phyloP scores from a whole-genome alignment of 192 early-diverging fungal genomes.

The Coemansia umbellata region DNA sequence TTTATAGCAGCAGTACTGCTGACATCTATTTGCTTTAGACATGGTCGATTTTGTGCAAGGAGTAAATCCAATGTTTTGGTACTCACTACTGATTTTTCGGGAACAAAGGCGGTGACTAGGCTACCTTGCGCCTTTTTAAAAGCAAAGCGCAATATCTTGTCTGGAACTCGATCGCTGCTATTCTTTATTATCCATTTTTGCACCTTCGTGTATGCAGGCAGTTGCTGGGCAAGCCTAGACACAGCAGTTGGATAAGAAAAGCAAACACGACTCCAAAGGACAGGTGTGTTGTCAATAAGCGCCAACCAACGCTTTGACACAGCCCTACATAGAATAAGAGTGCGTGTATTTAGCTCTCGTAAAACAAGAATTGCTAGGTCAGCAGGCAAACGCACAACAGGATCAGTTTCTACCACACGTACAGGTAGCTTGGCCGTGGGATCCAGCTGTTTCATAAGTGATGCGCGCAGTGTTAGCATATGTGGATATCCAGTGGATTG shows the following conservation, averaged over 20 bases:
- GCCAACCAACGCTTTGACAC: conserved; percentile 27
- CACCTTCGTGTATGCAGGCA: conserved; percentile 32
- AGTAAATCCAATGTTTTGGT: conserved; percentile 9
- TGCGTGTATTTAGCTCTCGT: conserved; percentile 13
- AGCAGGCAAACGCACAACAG: conserved; percentile 10
- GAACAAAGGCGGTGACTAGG: conserved; percentile 8
- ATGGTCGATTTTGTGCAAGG: conserved; percentile 17
- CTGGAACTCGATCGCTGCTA: conserved; percentile 7
- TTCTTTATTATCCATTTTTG: background rate
- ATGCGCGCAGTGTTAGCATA: conserved; percentile 16
- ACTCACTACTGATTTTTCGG: conserved; percentile 1
- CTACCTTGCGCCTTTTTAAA: conserved; percentile 16
- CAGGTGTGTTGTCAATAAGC: conserved; percentile 24
- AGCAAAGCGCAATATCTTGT: conserved; percentile 8
- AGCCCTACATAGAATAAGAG: conserved; percentile 17
- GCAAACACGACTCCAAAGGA: conserved; percentile 21
- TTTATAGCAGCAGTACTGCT: background rate
- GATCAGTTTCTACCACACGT: conserved; percentile 8
- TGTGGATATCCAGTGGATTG: conserved; percentile 4
- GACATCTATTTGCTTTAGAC: conserved; percentile 7
- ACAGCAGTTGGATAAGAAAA: background rate
- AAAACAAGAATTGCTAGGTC: conserved; percentile 20
- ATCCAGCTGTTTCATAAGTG: conserved; percentile 16
- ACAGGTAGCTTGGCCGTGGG: conserved; percentile 10
- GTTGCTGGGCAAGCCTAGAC: conserved; percentile 5